Conservation (phyloP, 306 rosid species). For the Quercus aquifolioides region DNA sequence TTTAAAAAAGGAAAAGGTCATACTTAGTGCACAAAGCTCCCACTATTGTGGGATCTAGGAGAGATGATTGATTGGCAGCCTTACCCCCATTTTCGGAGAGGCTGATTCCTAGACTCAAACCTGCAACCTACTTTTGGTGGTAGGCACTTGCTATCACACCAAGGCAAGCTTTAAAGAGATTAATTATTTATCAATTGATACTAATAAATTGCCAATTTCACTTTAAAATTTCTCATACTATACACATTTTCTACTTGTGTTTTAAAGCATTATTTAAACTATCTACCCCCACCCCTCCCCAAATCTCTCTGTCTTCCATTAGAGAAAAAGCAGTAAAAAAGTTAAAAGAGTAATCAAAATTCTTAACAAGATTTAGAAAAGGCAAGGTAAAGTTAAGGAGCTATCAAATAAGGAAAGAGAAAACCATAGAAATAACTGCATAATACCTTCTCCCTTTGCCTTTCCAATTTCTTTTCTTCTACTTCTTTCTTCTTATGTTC, state of each 20-base stretch:
- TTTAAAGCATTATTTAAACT: not conserved
- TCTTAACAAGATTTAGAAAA: not conserved
- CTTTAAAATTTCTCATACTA: not conserved
- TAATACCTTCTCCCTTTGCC: constrained; percentile 67
- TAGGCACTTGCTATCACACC: too few relatives aligned
- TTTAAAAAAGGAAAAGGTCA: too few relatives aligned
- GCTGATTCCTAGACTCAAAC: too few relatives aligned
- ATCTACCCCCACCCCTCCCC: not conserved
- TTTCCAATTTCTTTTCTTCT: constrained; percentile 39
- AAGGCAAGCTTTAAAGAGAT: not conserved
- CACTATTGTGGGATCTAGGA: too few relatives aligned
- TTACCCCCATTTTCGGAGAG: too few relatives aligned
- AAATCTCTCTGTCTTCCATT: too few relatives aligned
- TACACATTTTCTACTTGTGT: not conserved
- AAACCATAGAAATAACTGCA: not conserved
- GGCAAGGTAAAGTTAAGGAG: not conserved
- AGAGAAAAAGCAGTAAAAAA: not conserved
- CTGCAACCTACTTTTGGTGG: too few relatives aligned
- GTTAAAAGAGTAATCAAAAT: not conserved
- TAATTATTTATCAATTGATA: not conserved
- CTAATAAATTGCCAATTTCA: not conserved
- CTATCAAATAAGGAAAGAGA: not conserved
- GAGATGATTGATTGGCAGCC: too few relatives aligned
- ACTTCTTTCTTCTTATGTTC: constrained; percentile 27
- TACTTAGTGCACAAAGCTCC: too few relatives aligned